A percentile compares a stretch with the other conserved stretches of the same genome.
Evolutionary conservation across 306 rosid genomes (phyloP).

Genomic region (Mimosa pudica): DNA sequence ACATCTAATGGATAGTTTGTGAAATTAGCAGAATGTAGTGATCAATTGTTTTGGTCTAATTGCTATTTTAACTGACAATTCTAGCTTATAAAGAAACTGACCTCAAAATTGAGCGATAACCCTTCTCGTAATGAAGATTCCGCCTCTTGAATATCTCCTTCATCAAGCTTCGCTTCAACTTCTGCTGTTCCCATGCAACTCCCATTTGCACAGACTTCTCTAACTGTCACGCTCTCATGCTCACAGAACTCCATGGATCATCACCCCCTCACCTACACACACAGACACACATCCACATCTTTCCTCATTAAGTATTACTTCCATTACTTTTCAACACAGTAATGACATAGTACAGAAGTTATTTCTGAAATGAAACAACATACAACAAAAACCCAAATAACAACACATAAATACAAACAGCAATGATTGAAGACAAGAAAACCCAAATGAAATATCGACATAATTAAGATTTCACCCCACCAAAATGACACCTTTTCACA

Average conservation of each 20-base stretch:
- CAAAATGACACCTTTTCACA: conserved; percentile 20
- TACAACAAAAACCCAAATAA: conserved; percentile 20
- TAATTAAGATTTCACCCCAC: conserved; percentile 1
- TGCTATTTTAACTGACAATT: conserved; percentile 1
- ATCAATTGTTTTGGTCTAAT: background rate
- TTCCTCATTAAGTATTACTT: conserved; percentile 40
- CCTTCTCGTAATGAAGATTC: conserved; percentile 75
- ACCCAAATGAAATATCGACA: background rate
- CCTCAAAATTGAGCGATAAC: conserved; percentile 74
- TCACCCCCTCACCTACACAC: conserved; percentile 27
- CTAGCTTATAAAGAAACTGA: conserved; percentile 11
- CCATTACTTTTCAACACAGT: conserved; percentile 26
- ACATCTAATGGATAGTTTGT: conserved; percentile 2
- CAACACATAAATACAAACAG: conserved; percentile 10
- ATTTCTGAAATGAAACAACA: conserved; percentile 21
- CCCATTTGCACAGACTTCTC: conserved; percentile 61
- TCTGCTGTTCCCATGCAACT: conserved; percentile 51
- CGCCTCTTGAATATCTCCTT: conserved; percentile 80
- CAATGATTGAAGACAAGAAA: background rate
- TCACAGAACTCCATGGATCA: conserved; percentile 54
- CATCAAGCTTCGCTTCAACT: conserved; percentile 70
- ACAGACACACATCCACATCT: conserved; percentile 27
- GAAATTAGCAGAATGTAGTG: background rate
- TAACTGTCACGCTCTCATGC: conserved; percentile 37
- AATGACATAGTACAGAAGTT: background rate